Percentiles rank a stretch among this genome's conserved stretches.
phyloP scores from a whole-genome alignment of 768 basidiomycete genomes.

The Megacollybia marginata region DNA sequence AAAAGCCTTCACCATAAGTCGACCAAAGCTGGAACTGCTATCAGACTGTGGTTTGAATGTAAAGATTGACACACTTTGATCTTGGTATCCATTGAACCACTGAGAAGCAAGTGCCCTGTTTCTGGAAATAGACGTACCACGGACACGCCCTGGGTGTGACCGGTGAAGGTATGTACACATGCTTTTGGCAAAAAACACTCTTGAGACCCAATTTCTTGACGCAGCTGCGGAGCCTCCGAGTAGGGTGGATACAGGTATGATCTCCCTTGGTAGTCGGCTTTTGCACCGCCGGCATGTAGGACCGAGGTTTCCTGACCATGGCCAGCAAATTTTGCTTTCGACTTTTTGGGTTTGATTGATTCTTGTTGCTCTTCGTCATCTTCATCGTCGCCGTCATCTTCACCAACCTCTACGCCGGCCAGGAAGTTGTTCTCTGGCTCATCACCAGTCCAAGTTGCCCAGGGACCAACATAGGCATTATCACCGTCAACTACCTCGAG shows the following conservation, averaged over 20 bases:
- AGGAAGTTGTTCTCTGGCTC: slow-evolving; percentile 55
- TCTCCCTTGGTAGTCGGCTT: slow-evolving; percentile 95
- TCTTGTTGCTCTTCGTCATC: slow-evolving; percentile 61
- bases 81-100: slow-evolving; percentile 97
- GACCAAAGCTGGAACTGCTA: slow-evolving; percentile 82
- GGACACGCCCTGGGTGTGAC: slow-evolving; percentile 95
- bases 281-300: slow-evolving; percentile 89
- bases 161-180: slow-evolving; percentile 97
- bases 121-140: slow-evolving; percentile 88
- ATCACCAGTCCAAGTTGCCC: slow-evolving; percentile 89
- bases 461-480: slow-evolving; percentile 87
- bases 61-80: slow-evolving; percentile 63
- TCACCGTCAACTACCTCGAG: slow-evolving; percentile 86
- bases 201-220: slow-evolving; percentile 72
- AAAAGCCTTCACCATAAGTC: slow-evolving; percentile 93
- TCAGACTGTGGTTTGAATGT: slow-evolving; percentile 3
- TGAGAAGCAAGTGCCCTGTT: slow-evolving; percentile 88
- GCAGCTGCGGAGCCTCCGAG: slow-evolving; percentile 80
- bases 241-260: slow-evolving; percentile 95
- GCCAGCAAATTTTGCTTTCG: slow-evolving; percentile 71
- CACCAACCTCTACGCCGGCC: slow-evolving; percentile 56
- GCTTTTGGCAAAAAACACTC: slow-evolving; percentile 93
- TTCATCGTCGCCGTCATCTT: slow-evolving; percentile 53
- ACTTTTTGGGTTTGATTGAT: slow-evolving; percentile 54
- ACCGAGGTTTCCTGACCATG: slow-evolving; percentile 87